A percentile compares a stretch with the other conserved stretches of the same genome.
These are phyloP conservation scores for Alternaria longipes DNA, from an alignment of 2,329 filamentous ascomycete genomes.

Conservation along the genomic window DNA sequence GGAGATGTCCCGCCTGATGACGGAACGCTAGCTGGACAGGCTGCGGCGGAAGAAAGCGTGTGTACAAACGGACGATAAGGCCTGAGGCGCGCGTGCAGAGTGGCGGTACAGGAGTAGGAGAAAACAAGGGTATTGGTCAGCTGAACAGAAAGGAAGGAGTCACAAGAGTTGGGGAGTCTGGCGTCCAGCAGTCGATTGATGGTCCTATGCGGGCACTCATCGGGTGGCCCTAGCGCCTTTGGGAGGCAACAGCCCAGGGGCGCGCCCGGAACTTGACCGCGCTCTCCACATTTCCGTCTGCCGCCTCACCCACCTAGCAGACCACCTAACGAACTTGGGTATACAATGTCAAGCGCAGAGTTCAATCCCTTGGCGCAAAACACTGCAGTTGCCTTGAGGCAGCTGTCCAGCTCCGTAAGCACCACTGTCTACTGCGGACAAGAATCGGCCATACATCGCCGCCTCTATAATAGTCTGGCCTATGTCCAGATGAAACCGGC, in stretches of 20 bases:
- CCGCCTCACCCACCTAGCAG: background rate
- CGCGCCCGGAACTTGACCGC: constrained; percentile 10
- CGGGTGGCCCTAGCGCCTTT: constrained; percentile 12
- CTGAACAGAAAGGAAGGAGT: constrained; percentile 5
- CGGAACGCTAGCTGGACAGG: constrained; percentile 49
- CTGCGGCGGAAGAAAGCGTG: constrained; percentile 32
- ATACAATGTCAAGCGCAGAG: accelerated
- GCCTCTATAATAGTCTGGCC: background rate
- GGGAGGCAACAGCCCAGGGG: constrained; percentile 10
- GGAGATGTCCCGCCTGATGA: constrained; percentile 50
- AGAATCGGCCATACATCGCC: background rate
- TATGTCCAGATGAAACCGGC: background rate
- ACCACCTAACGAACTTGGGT: too few relatives aligned
- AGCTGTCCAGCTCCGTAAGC: too few relatives aligned
- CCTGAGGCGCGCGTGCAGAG: constrained; percentile 12
- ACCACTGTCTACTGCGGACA: background rate
- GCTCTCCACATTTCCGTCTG: constrained; percentile 10
- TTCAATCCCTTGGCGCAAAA: background rate
- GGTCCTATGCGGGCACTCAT: constrained; percentile 17
- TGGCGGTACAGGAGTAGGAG: constrained; percentile 11
- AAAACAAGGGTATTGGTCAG: constrained; percentile 17
- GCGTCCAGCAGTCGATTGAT: constrained; percentile 6
- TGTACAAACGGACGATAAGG: constrained; percentile 15
- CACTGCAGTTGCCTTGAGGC: background rate
- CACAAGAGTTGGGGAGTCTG: constrained; percentile 3